Percentiles rank a stretch among this genome's conserved stretches.
These are phyloP conservation scores for Aspergillus bridgeri DNA, from an alignment of 495 filamentous ascomycete species.

Conservation along the genomic window DNA sequence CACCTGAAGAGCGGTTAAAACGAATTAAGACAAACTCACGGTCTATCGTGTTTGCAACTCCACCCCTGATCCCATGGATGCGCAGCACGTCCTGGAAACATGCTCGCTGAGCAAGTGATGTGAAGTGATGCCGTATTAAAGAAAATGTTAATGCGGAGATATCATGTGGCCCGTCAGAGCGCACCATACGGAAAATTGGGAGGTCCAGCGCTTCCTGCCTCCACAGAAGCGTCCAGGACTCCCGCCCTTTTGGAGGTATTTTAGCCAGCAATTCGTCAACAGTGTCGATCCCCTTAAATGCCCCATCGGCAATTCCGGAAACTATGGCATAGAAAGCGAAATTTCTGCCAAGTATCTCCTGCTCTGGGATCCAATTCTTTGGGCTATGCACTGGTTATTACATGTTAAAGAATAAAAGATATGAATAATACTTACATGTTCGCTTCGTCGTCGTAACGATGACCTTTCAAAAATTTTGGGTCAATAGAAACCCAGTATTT, in stretches of 20 bases:
- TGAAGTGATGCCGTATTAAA: slow-evolving; percentile 3
- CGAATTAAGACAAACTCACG: neutral
- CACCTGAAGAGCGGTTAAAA: no score
- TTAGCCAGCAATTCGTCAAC: slow-evolving; percentile 2
- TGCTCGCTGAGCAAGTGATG: neutral
- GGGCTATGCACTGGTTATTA: no score
- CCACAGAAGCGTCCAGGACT: slow-evolving; percentile 9
- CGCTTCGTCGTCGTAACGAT: slow-evolving; percentile 12
- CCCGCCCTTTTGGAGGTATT: neutral
- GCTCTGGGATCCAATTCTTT: slow-evolving; percentile 21
- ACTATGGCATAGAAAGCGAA: slow-evolving; percentile 24
- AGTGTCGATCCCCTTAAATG: slow-evolving; percentile 6
- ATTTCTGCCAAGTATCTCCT: slow-evolving; percentile 17
- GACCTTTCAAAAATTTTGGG: slow-evolving; percentile 23
- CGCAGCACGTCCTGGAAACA: slow-evolving; percentile 1
- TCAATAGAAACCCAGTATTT: slow-evolving; percentile 22
- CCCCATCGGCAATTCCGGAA: slow-evolving; percentile 1
- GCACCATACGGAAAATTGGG: slow-evolving; percentile 6
- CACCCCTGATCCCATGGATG: slow-evolving; percentile 5
- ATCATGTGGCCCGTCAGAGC: neutral
- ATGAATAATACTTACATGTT: slow-evolving; percentile 17
- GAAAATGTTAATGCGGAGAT: slow-evolving; percentile 7
- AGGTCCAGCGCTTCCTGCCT: neutral
- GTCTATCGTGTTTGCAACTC: slow-evolving; percentile 3
- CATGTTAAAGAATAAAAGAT: no score